Evolutionary conservation across 441 rosid species (phyloP).

Genomic region (Cnidoscolus chayamansa): DNA sequence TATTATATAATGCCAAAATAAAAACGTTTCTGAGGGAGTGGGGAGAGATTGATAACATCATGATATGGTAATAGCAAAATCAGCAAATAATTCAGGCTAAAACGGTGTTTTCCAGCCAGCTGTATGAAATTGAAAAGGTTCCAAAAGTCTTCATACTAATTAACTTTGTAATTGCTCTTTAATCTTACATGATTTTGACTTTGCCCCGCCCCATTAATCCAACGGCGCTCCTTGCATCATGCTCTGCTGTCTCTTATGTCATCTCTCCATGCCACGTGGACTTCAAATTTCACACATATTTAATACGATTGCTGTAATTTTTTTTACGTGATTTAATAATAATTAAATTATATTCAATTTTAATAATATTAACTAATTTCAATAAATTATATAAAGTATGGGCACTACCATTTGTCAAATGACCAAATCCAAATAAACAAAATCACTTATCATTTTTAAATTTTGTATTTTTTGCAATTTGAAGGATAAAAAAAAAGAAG

Average conservation of each 20-base stretch:
- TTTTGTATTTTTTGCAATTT: too few species aligned
- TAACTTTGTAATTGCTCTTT: not conserved
- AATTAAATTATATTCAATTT: too few species aligned
- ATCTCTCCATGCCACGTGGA: slow-evolving; percentile 1
- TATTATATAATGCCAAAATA: too few species aligned
- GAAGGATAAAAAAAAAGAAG: too few species aligned
- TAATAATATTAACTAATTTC: too few species aligned
- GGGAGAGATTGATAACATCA: slow-evolving; percentile 20
- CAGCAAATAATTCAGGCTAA: not conserved
- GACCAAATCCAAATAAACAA: too few species aligned
- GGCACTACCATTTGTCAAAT: too few species aligned
- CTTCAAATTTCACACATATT: not conserved
- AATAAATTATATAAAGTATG: too few species aligned
- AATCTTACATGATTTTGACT: slow-evolving; percentile 8
- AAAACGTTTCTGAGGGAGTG: too few species aligned
- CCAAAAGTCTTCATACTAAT: slow-evolving; percentile 10
- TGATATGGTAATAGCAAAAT: slow-evolving; percentile 20
- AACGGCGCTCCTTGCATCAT: slow-evolving; percentile 29
- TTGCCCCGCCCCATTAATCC: not conserved
- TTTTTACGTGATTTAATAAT: too few species aligned
- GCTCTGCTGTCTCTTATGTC: slow-evolving; percentile 39
- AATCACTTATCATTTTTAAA: too few species aligned
- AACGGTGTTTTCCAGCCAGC: not conserved
- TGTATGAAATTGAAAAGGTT: not conserved
- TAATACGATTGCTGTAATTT: too few species aligned